These are phyloP conservation scores for Crepidotus variabilis DNA, from an alignment of 768 basidiomycete genomes.

Conservation along the genomic window DNA sequence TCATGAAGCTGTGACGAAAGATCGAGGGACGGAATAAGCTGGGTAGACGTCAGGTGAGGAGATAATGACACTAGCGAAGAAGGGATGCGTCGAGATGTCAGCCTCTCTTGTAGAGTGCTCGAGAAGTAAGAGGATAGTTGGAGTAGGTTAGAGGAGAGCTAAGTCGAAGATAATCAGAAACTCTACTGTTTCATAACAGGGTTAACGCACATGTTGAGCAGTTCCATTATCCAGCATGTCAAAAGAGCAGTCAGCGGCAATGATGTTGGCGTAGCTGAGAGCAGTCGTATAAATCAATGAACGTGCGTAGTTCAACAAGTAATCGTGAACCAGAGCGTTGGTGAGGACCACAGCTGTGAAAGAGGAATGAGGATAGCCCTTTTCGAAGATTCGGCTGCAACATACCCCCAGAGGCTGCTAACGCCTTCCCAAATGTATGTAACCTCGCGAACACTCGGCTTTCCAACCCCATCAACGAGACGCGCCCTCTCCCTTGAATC, in stretches of 20 bases:
- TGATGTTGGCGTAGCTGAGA: slow-evolving; percentile 69
- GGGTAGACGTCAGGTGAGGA: slow-evolving; percentile 18
- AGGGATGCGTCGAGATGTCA: slow-evolving; percentile 26
- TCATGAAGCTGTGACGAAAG: slow-evolving; percentile 18
- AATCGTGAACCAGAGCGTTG: slow-evolving; percentile 68
- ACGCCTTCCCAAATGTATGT: slow-evolving; percentile 92
- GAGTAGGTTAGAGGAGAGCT: slow-evolving; percentile 37
- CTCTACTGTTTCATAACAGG: background rate
- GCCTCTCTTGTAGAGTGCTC: slow-evolving; percentile 25
- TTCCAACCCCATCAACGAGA: slow-evolving; percentile 66
- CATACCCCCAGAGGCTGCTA: slow-evolving; percentile 84
- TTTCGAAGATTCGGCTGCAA: slow-evolving; percentile 10
- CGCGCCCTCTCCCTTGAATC: slow-evolving; percentile 68
- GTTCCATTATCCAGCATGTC: slow-evolving; percentile 72
- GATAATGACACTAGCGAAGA: slow-evolving; percentile 34
- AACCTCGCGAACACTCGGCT: slow-evolving; percentile 70
- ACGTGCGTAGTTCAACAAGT: slow-evolving; percentile 89
- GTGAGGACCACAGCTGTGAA: slow-evolving; percentile 70
- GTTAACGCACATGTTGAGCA: slow-evolving; percentile 47
- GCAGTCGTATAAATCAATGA: slow-evolving; percentile 91
- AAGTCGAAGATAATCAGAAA: slow-evolving; percentile 1
- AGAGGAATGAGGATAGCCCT: background rate
- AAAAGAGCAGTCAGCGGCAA: slow-evolving; percentile 74
- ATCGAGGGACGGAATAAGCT: slow-evolving; percentile 13
- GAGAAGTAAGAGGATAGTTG: slow-evolving; percentile 41